A percentile compares a stretch with the other conserved stretches of the same genome.
Conservation (phyloP, 2,329 filamentous ascomycete species). For the Fusarium tjaetaba region DNA sequence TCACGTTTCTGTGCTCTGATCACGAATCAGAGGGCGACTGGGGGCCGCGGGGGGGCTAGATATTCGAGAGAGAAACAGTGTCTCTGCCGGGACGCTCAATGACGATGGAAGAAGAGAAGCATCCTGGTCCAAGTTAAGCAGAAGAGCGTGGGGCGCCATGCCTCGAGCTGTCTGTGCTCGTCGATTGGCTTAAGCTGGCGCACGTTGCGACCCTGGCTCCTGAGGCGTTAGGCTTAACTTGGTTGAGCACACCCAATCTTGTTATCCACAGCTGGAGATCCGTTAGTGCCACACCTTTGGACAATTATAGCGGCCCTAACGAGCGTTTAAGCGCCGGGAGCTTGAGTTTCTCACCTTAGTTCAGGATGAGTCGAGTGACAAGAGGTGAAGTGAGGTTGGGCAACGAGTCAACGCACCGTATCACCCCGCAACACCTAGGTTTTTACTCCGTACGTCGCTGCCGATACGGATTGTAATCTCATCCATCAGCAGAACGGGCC, state of each 20-base stretch:
- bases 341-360: constrained; percentile 33
- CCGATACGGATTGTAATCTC: constrained; percentile 8
- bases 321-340: constrained; percentile 44
- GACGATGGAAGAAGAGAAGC: constrained; percentile 24
- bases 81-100: constrained; percentile 22
- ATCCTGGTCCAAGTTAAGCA: constrained; percentile 9
- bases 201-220: constrained; percentile 31
- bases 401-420: constrained; percentile 11
- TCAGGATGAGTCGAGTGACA: constrained; percentile 1
- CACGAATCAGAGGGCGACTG: constrained; percentile 26
- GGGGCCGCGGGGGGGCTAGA: constrained; percentile 6
- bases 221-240: constrained; percentile 32
- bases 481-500: constrained; percentile 9
- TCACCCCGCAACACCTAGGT: background rate
- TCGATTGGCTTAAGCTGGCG: constrained; percentile 29
- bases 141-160: constrained; percentile 30
- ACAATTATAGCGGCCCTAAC: constrained; percentile 46
- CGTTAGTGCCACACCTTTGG: constrained; percentile 31
- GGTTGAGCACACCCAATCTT: constrained; percentile 24
- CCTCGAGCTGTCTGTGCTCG: constrained; percentile 27
- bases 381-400: constrained; percentile 12
- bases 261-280: constrained; percentile 15
- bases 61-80: constrained; percentile 14
- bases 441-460: background rate
- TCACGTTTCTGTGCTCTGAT: constrained; percentile 31